These are phyloP conservation scores for Symbiodinium pilosum DNA, from an alignment of 73 alveolate genomes.

Conservation along the genomic window DNA sequence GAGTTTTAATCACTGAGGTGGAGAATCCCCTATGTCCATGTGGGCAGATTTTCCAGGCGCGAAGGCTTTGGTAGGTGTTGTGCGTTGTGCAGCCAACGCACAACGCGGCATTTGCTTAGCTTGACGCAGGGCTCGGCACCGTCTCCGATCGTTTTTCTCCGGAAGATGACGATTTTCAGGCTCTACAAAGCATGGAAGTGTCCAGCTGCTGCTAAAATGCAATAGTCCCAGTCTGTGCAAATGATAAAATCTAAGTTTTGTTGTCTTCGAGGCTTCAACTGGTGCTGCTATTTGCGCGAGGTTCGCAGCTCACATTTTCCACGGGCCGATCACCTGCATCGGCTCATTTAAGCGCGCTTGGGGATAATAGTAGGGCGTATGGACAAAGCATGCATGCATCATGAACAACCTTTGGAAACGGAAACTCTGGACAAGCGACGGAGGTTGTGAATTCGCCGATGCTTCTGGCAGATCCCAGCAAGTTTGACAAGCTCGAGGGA, in stretches of 20 bases:
- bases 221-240: neutral
- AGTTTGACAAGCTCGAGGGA: neutral
- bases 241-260: too few species aligned
- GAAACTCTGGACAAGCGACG: too few species aligned
- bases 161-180: too few species aligned
- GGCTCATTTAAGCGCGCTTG: too few species aligned
- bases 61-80: neutral
- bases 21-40: neutral
- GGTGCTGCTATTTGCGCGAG: slow-evolving; percentile 17
- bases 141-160: too few species aligned
- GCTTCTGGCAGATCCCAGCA: neutral
- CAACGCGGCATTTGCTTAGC: too few species aligned
- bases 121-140: too few species aligned
- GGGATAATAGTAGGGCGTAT: too few species aligned
- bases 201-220: neutral
- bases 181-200: neutral
- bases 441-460: neutral
- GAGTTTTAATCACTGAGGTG: neutral
- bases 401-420: too few species aligned
- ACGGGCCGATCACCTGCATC: too few species aligned
- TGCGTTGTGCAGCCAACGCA: too few species aligned
- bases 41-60: neutral
- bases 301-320: neutral
- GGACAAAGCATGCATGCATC: too few species aligned
- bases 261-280: neutral